These are phyloP conservation scores for Podosphaera fusca DNA, from an alignment of 2,329 filamentous ascomycete genomes.

Conservation along the genomic window DNA sequence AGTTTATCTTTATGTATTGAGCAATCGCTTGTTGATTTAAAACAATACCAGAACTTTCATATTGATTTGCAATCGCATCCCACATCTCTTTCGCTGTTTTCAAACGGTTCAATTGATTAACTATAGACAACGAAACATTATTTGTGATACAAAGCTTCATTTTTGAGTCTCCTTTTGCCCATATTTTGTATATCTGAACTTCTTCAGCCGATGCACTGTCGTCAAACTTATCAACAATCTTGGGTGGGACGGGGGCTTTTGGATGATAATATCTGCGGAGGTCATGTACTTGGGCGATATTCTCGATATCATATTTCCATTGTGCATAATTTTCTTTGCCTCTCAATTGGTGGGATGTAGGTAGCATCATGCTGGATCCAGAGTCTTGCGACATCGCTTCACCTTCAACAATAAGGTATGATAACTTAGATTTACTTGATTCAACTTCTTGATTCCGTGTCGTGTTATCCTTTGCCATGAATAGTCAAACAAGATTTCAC, in stretches of 20 bases:
- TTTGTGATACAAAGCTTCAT: not conserved
- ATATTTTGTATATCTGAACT: not conserved
- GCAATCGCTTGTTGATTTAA: not conserved
- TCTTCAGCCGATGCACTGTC: not conserved
- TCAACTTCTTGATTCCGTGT: not conserved
- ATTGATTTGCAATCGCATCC: not conserved
- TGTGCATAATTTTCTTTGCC: not conserved
- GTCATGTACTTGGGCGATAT: not conserved
- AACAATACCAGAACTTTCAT: not conserved
- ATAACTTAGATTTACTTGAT: not conserved
- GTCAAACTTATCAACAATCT: not conserved
- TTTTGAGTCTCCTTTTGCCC: not conserved
- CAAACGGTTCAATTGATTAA: not conserved
- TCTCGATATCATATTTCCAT: not conserved
- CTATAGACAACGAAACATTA: not conserved
- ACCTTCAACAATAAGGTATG: not conserved
- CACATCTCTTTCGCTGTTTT: not conserved
- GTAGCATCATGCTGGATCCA: not conserved
- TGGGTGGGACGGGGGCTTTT: not conserved
- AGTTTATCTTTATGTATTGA: not conserved
- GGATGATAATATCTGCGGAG: not conserved
- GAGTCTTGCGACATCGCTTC: not conserved
- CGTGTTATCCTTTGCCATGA: not conserved
- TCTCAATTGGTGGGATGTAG: not conserved
- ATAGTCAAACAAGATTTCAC: not conserved